Evolutionary conservation across 257 asterid genomes (phyloP), one percentile per base, ranked within the genome.

Genomic region (Rhazya stricta): DNA sequence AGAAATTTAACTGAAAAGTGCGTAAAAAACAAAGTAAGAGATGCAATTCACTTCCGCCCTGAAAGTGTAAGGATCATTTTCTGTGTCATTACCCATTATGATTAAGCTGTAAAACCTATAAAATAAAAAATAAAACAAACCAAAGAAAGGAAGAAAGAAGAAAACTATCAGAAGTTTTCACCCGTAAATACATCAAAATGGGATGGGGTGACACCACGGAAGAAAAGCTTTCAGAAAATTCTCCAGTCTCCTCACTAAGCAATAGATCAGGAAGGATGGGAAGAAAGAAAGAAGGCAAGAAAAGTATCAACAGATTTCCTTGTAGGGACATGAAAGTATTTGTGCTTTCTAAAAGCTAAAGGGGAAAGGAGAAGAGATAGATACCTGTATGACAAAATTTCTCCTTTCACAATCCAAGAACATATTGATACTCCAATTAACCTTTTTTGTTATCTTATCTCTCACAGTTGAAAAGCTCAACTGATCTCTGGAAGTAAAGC

Each of bases 391-490:
- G 74, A 92, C 99, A 67, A 95, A 91, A 84, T 89, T 89, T 62
- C 98, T 91, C 77, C 99, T 85, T 82, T 95, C 98, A 45, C 99
- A 94, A 76, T 95, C 99, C 74, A 89, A 86, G 87, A 95, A 95
- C 98, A 95, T 95, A 78, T 79, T 85, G 83, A 88, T 76, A 74
- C 79, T 81, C 98, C 97, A 95, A 76, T 87, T 82, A 72, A 88
- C 92, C 82, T 85, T 77, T 75, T 93, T 84, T 62, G 79, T 77
- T 19, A 95, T 69, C 87, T 86, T 92, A 76, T 95, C 98, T 87
- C 99, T 87, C 79, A 92, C 98, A 18, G 94, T 92, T 80, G 99
- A 84, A 85, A 95, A 92, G 83, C 99, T 95, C 88, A 95, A 83
- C 81, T 95, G 99, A 80, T 95, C 99, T 83, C 97, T 82, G 51